These are phyloP conservation scores for Cutaneotrichosporon mucoides DNA, from an alignment of 1,284 basidiomycete genomes.

Conservation along the genomic window DNA sequence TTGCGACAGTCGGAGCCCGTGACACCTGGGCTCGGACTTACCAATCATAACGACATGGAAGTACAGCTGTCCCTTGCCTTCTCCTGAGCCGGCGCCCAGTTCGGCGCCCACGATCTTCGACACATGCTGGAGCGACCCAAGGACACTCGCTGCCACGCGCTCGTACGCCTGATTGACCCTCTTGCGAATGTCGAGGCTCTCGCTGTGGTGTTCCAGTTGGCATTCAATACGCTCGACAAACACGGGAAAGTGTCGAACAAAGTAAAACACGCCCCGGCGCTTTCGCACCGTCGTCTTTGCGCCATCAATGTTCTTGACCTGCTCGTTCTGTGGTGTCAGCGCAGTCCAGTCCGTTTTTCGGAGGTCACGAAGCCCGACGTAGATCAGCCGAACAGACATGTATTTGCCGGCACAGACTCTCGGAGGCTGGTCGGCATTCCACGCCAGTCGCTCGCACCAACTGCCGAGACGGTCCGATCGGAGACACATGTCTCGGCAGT, in stretches of 20 bases:
- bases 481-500: no score
- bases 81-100: slow-evolving; percentile 54
- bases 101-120: slow-evolving; percentile 76
- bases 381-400: no score
- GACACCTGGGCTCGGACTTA: slow-evolving; percentile 49
- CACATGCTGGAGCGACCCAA: slow-evolving; percentile 89
- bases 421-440: no score
- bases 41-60: slow-evolving; percentile 94
- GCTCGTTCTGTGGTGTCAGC: slow-evolving; percentile 60
- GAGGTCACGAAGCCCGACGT: no score
- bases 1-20: not conserved
- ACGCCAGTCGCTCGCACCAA: no score
- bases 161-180: slow-evolving; percentile 81
- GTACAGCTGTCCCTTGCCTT: slow-evolving; percentile 94
- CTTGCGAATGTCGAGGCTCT: slow-evolving; percentile 70
- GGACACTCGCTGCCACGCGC: slow-evolving; percentile 80
- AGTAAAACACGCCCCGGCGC: slow-evolving; percentile 80
- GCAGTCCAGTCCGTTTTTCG: no score
- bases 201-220: slow-evolving; percentile 69
- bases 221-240: slow-evolving; percentile 80
- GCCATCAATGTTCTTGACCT: slow-evolving; percentile 83
- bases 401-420: no score
- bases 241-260: slow-evolving; percentile 85
- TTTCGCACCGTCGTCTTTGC: slow-evolving; percentile 73
- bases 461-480: no score